Conservation (phyloP, 2,329 filamentous ascomycete genomes). For the Aspergillus felis region DNA sequence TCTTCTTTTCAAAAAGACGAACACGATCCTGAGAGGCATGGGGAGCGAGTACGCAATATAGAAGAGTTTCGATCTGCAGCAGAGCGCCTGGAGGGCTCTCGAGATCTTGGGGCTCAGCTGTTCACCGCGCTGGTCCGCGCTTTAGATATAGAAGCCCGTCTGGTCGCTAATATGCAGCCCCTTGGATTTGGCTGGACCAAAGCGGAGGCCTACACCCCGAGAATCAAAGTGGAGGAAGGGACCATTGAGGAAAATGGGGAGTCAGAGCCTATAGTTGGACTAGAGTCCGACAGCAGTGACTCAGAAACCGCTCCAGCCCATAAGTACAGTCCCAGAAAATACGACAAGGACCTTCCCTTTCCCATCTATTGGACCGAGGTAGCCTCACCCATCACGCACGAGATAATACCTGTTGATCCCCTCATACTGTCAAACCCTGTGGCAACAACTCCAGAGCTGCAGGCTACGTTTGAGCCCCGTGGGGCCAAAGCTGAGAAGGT, state of each 20-base stretch:
- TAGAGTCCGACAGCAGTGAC: slow-evolving; percentile 18
- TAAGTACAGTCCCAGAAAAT: slow-evolving; percentile 48
- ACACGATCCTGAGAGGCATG: slow-evolving; percentile 62
- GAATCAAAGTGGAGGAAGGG: slow-evolving; percentile 14
- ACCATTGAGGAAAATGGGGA: slow-evolving; percentile 4
- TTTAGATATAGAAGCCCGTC: slow-evolving; percentile 73
- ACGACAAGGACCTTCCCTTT: slow-evolving; percentile 73
- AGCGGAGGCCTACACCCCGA: slow-evolving; percentile 66
- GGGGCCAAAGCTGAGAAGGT: slow-evolving; percentile 78
- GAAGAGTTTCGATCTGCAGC: slow-evolving; percentile 67
- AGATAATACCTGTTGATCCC: slow-evolving; percentile 74
- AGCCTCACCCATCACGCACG: slow-evolving; percentile 74
- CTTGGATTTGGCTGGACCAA: slow-evolving; percentile 90
- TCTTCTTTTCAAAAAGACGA: slow-evolving; percentile 63
- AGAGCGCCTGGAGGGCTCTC: slow-evolving; percentile 69
- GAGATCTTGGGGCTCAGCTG: slow-evolving; percentile 82
- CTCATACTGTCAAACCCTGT: slow-evolving; percentile 63
- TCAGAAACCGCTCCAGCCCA: slow-evolving; percentile 17
- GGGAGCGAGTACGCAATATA: slow-evolving; percentile 67
- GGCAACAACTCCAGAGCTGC: slow-evolving; percentile 66
- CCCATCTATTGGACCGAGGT: slow-evolving; percentile 94
- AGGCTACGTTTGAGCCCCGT: slow-evolving; percentile 75
- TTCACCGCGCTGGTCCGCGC: slow-evolving; percentile 82
- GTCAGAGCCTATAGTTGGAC: slow-evolving; percentile 15
- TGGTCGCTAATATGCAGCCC: slow-evolving; percentile 82